These are phyloP conservation scores for Hypomontagnella monticulosa DNA, from an alignment of 495 filamentous ascomycete species.

Conservation along the genomic window DNA sequence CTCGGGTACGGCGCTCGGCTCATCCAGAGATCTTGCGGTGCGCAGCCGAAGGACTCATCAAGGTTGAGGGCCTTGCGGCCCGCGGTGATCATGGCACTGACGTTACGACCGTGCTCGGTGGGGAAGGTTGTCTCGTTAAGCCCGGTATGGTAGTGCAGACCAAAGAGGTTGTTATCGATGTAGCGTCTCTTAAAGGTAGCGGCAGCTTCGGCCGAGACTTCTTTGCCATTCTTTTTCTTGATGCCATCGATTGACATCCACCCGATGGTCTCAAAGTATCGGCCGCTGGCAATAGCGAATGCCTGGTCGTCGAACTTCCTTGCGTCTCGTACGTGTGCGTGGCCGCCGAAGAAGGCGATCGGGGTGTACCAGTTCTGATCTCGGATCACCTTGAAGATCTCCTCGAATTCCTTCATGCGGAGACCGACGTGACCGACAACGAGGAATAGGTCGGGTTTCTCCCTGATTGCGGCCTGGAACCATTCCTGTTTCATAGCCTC, in stretches of 20 bases:
- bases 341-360: slow-evolving; percentile 94
- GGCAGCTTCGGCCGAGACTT: slow-evolving; percentile 35
- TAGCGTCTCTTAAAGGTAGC: slow-evolving; percentile 80
- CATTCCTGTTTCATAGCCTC: slow-evolving; percentile 83
- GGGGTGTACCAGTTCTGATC: slow-evolving; percentile 79
- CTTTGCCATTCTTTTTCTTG: slow-evolving; percentile 46
- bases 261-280: slow-evolving; percentile 98
- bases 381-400: slow-evolving; percentile 82
- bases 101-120: slow-evolving; percentile 78
- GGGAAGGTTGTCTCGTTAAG: slow-evolving; percentile 76
- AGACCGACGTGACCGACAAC: slow-evolving; percentile 88
- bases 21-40: slow-evolving; percentile 83
- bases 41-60: slow-evolving; percentile 80
- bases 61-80: slow-evolving; percentile 77
- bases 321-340: slow-evolving; percentile 90
- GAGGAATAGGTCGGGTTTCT: slow-evolving; percentile 88
- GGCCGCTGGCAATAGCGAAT: slow-evolving; percentile 85
- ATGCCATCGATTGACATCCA: slow-evolving; percentile 89
- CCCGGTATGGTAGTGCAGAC: slow-evolving; percentile 82
- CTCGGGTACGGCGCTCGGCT: slow-evolving; percentile 75
- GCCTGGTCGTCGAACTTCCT: slow-evolving; percentile 81
- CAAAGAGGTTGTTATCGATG: slow-evolving; percentile 93
- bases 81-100: slow-evolving; percentile 73
- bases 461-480: slow-evolving; percentile 87
- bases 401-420: slow-evolving; percentile 77